Percentiles rank a stretch among this genome's conserved stretches.
Evolutionary conservation across 306 rosid genomes (phyloP).

Genomic region (Fagus sylvatica): DNA sequence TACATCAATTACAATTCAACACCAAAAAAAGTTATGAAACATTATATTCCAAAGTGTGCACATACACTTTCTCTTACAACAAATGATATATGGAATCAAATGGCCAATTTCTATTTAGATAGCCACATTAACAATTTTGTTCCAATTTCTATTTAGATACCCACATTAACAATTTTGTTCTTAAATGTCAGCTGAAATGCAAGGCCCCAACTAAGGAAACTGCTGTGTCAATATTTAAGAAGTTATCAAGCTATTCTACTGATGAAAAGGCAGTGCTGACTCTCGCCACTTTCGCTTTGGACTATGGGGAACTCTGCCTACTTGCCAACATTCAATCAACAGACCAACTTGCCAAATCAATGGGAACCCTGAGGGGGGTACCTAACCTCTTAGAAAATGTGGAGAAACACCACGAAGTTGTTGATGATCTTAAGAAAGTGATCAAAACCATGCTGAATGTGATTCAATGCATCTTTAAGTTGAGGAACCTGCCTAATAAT

Average conservation of each 20-base stretch:
- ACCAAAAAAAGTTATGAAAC: too few species aligned
- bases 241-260: slow-evolving; percentile 47
- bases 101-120: too few species aligned
- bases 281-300: slow-evolving; percentile 60
- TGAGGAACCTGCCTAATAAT: slow-evolving; percentile 36
- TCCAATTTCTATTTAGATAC: too few species aligned
- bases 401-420: slow-evolving; percentile 45
- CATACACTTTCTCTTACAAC: too few species aligned
- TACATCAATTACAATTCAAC: too few species aligned
- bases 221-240: neutral
- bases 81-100: too few species aligned
- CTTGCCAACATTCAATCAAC: slow-evolving; percentile 46
- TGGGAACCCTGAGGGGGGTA: slow-evolving; percentile 52
- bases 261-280: slow-evolving; percentile 75
- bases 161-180: too few species aligned
- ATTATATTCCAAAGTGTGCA: too few species aligned
- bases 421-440: slow-evolving; percentile 49
- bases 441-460: slow-evolving; percentile 41
- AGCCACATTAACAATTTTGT: too few species aligned
- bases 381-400: slow-evolving; percentile 39
- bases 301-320: slow-evolving; percentile 70
- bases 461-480: slow-evolving; percentile 52
- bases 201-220: neutral
- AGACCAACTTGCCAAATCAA: slow-evolving; percentile 57
- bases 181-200: neutral